A percentile compares a stretch with the other conserved stretches of the same genome.
Conservation (phyloP, 2,329 filamentous ascomycete genomes). For the Alternaria sp. region DNA sequence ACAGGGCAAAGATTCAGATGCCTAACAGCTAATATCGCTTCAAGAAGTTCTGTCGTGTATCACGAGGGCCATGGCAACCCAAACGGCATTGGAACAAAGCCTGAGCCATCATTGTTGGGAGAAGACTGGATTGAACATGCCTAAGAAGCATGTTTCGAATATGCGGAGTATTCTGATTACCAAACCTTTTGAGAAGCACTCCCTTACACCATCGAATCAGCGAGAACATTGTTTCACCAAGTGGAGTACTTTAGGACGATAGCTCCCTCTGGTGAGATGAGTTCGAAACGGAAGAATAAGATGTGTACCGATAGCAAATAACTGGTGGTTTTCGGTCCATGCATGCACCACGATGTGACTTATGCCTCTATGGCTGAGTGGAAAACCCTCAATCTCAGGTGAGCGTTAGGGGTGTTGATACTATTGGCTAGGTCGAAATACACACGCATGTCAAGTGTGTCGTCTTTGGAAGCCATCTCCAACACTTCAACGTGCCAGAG, state of each 20-base stretch:
- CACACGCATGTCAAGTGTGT: not conserved
- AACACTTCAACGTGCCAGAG: not conserved
- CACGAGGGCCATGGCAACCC: not conserved
- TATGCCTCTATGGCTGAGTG: not conserved
- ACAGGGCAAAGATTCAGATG: not conserved
- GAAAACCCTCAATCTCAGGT: not conserved
- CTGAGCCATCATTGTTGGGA: not conserved
- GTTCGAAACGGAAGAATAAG: not conserved
- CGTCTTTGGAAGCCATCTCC: not conserved
- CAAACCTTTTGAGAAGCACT: not conserved
- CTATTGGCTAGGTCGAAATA: not conserved
- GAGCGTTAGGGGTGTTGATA: not conserved
- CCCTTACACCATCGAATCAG: not conserved
- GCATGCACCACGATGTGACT: not conserved
- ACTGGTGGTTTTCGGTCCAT: not conserved
- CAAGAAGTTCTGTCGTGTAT: not conserved
- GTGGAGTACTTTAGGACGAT: not conserved
- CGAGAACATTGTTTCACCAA: not conserved
- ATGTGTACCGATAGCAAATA: not conserved
- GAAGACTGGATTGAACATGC: not conserved
- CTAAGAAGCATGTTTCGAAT: too few relatives aligned
- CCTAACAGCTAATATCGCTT: not conserved
- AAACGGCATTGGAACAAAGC: not conserved
- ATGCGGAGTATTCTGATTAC: not conserved
- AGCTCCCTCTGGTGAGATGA: not conserved